These are phyloP conservation scores for Metschnikowia koreensis DNA, from an alignment of 805 yeast species.

Conservation along the genomic window DNA sequence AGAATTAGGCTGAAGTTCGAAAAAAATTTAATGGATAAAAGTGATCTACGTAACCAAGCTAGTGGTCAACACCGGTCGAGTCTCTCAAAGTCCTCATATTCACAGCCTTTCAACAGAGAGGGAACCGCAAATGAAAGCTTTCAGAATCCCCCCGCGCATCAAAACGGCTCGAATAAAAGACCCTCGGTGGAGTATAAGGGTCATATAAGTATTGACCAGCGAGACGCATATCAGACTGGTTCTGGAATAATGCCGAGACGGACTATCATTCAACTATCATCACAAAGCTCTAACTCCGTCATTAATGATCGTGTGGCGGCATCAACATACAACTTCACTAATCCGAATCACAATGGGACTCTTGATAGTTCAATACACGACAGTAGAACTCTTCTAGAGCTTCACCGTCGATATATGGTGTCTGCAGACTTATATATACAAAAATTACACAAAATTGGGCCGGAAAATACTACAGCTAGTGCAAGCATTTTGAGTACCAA, in stretches of 20 bases:
- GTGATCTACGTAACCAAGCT: background rate
- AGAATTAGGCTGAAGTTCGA: conserved; percentile 4
- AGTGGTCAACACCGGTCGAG: background rate
- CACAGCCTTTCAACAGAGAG: background rate
- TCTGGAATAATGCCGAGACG: background rate
- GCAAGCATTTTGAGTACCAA: background rate
- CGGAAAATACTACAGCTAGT: background rate
- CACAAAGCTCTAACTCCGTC: conserved; percentile 16
- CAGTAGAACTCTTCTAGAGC: conserved; percentile 9
- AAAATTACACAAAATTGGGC: conserved; percentile 8
- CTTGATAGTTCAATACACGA: conserved; percentile 1
- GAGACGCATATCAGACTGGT: background rate
- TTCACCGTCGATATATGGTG: conserved; percentile 16
- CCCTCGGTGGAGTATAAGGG: background rate
- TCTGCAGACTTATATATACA: conserved; percentile 16
- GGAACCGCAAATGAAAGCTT: background rate
- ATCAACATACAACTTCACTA: conserved; percentile 11
- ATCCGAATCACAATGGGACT: conserved; percentile 8
- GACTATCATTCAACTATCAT: conserved; percentile 11
- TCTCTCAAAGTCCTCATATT: background rate
- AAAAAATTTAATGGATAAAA: background rate
- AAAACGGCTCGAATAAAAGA: background rate
- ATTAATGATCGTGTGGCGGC: conserved; percentile 10
- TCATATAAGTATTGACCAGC: background rate
- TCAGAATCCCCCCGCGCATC: background rate